Base-by-base conservation (phyloP, 2,329 filamentous ascomycete species). In the Plectosphaerella sp. region DNA sequence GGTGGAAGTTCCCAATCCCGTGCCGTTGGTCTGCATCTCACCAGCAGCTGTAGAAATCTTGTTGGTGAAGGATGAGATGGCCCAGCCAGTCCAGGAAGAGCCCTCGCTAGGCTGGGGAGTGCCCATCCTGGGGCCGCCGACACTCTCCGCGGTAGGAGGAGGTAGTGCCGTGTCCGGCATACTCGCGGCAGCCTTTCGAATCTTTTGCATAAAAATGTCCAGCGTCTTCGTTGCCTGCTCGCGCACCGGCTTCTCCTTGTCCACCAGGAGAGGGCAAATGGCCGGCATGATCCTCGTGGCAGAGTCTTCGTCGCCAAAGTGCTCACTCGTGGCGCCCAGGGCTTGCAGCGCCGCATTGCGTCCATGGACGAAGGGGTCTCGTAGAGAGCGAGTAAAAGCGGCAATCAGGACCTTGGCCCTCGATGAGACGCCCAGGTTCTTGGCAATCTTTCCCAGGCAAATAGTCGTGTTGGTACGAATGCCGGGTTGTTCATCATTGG, bases 401-500 rank as follows among this genome's bases (percentile, higher is more conserved):
- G 94, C 94, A 49, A 92, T 88, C 24, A 99, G 81, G 1, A 99
- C 93, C 68, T 97, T 99, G 47, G 88, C 80, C 56, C 94, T 81
- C 4, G 89, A 90, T 58, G 89, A 78, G 2, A 81, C 76, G 2
- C 91, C 90, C 1, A 99, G 76, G 61, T 96, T 88, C 61, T 91
- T 92, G 14, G 94, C 92, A 60, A 99, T 97, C 64, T 97, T 97
- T 20, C 94, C 94, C 1, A 99, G 73, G 65, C 93, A 97, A 52
- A 99, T 99, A 2, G 94, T 99, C 0, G 94, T 99, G 67, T 99
- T 99, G 9, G 94, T 99, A 56, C 94, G 84, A 58, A 99, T 99
- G 1, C 94, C 94, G 1, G 94, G 91, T 64, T 99, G 93, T 62
- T 97, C 94, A 57, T 99, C 94, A 61, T 97, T 99, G 45, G 94